phyloP scores from a whole-genome alignment of 164 flowering plant species.

The Malania oleifera region DNA sequence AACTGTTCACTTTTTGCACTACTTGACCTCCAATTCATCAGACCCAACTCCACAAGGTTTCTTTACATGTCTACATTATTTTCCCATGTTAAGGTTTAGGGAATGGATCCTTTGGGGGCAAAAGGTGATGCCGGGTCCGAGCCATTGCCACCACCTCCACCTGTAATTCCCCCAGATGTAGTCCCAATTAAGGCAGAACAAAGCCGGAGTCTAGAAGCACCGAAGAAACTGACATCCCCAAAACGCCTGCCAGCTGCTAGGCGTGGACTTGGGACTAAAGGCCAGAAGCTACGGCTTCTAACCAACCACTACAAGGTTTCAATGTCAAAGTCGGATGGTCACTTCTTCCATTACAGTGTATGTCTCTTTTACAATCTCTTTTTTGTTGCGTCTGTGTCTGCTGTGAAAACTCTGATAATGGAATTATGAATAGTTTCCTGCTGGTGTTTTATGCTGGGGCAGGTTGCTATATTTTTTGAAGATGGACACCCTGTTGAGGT shows the following conservation, averaged over 20 bases:
- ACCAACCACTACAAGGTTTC: conserved; percentile 89
- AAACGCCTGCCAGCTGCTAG: conserved; percentile 65
- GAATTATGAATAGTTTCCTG: no score
- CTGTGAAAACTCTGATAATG: no score
- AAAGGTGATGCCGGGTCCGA: conserved; percentile 24
- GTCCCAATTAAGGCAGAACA: conserved; percentile 41
- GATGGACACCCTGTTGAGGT: conserved; percentile 89
- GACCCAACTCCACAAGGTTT: no score
- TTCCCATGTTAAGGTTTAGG: no score
- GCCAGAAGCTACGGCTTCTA: conserved; percentile 48
- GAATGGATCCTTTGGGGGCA: no score
- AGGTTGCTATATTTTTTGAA: conserved; percentile 75
- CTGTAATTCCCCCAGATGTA: conserved; percentile 54
- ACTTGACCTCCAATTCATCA: no score
- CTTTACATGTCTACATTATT: no score
- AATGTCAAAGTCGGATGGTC: conserved; percentile 48
- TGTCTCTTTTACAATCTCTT: conserved; percentile 13
- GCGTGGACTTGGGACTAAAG: conserved; percentile 57
- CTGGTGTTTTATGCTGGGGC: neutral
- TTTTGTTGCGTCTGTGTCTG: neutral
- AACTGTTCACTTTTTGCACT: no score
- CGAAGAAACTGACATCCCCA: conserved; percentile 34
- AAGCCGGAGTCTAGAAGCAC: conserved; percentile 14
- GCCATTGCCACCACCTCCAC: conserved; percentile 83
- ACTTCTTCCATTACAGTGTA: conserved; percentile 90